Percentiles rank a stretch among this genome's conserved stretches.
Conservation (phyloP, 257 asterid species). For the Hygrophila difformis region DNA sequence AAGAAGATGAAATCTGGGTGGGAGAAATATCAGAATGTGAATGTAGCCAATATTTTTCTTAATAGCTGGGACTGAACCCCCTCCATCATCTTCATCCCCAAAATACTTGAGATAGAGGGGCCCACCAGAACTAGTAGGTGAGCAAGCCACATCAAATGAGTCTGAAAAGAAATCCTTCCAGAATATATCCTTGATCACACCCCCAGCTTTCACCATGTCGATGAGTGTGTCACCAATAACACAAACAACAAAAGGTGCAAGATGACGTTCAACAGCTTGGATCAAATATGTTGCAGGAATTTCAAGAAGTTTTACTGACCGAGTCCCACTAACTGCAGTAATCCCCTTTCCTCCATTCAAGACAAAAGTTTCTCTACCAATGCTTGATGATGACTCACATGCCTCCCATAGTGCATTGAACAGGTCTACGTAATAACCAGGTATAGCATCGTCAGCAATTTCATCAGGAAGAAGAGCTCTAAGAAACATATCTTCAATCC, state of each 20-base stretch:
- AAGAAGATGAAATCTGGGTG: constrained; percentile 90
- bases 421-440: constrained; percentile 43
- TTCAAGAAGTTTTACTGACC: constrained; percentile 77
- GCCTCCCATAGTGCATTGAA: constrained; percentile 95
- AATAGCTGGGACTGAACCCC: constrained; percentile 20
- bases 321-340: constrained; percentile 78
- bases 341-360: constrained; percentile 88
- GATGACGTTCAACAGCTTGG: constrained; percentile 54
- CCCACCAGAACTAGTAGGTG: constrained; percentile 38
- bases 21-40: constrained; percentile 76
- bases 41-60: constrained; percentile 47
- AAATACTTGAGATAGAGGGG: constrained; percentile 72
- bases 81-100: constrained; percentile 51
- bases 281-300: constrained; percentile 47
- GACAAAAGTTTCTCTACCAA: constrained; percentile 70
- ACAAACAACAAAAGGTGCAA: constrained; percentile 76
- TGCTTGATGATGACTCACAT: constrained; percentile 68
- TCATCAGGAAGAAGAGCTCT: constrained; percentile 68
- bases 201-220: constrained; percentile 53
- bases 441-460: constrained; percentile 31
- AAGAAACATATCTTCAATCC: constrained; percentile 95
- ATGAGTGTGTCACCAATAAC: constrained; percentile 72
- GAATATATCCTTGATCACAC: constrained; percentile 40
- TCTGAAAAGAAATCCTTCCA: constrained; percentile 53
- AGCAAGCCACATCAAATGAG: constrained; percentile 24